These are phyloP conservation scores for Paramyrothecium roridum DNA, from an alignment of 2,329 filamentous ascomycete species.

Conservation along the genomic window DNA sequence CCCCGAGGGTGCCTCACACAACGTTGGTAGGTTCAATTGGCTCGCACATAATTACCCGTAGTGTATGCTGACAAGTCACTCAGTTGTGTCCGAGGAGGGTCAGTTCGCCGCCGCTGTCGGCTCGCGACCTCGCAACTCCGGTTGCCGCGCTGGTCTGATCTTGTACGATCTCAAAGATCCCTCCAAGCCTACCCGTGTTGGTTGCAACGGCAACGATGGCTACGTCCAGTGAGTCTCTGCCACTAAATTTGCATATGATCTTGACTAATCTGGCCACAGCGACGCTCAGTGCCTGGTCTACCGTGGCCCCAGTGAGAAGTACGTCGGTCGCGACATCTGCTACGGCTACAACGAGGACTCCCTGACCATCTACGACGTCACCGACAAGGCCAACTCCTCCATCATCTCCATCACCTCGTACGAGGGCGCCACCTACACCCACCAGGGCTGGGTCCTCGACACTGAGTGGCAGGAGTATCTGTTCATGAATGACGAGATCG, in stretches of 20 bases:
- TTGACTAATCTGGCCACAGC: background rate
- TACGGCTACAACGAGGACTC: conserved; percentile 2
- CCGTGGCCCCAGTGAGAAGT: conserved; percentile 1
- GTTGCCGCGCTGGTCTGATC: conserved; percentile 48
- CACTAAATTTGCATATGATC: background rate
- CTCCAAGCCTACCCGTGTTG: conserved; percentile 47
- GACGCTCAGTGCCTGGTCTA: conserved; percentile 5
- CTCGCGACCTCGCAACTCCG: conserved; percentile 31
- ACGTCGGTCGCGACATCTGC: conserved; percentile 13
- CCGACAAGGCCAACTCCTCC: conserved; percentile 38
- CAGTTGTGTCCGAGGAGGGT: conserved; percentile 43
- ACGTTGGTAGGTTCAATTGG: conserved; percentile 26
- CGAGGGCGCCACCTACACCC: conserved; percentile 50
- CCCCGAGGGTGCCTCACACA: conserved; percentile 43
- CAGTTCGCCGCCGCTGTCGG: conserved; percentile 44
- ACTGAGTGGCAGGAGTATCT: conserved; percentile 32
- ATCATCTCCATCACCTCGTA: conserved; percentile 51
- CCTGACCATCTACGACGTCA: conserved; percentile 29
- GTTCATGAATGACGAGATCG: conserved; percentile 49
- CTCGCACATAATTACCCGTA: background rate
- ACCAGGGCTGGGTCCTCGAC: conserved; percentile 52
- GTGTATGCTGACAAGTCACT: background rate
- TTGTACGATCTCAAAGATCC: conserved; percentile 57
- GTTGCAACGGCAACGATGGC: conserved; percentile 30
- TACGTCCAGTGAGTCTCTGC: background rate